Evolutionary conservation across 768 basidiomycete genomes (phyloP).

Genomic region (Leccinum pellstonianum): DNA sequence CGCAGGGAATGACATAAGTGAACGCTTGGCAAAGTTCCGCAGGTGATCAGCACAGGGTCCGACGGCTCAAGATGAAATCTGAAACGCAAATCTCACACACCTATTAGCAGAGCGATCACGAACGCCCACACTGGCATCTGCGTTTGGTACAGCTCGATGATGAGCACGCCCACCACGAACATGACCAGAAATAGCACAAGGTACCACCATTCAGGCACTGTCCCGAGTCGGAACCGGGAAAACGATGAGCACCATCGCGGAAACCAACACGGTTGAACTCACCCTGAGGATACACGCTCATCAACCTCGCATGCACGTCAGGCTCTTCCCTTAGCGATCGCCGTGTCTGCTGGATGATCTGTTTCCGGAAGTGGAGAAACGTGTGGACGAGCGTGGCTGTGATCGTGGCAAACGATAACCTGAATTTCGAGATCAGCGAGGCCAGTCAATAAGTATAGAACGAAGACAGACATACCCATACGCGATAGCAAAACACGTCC

Average conservation of each 20-base stretch:
- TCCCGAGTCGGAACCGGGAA: background rate
- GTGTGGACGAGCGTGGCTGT: slow-evolving; percentile 38
- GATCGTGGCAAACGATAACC: slow-evolving; percentile 78
- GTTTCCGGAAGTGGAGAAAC: slow-evolving; percentile 70
- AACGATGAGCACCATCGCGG: background rate
- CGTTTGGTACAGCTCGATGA: slow-evolving; percentile 74
- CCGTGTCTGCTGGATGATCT: slow-evolving; percentile 71
- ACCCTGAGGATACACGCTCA: slow-evolving; percentile 63
- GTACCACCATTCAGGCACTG: slow-evolving; percentile 88
- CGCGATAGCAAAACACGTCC: slow-evolving; percentile 28
- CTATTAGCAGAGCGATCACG: slow-evolving; percentile 59
- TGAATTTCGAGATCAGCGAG: slow-evolving; percentile 48
- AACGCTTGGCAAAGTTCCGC: slow-evolving; percentile 29
- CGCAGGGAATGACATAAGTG: slow-evolving; percentile 50
- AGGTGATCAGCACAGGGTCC: background rate
- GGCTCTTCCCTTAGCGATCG: slow-evolving; percentile 73
- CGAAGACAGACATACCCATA: slow-evolving; percentile 27
- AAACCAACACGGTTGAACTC: background rate
- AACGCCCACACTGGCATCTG: slow-evolving; percentile 69
- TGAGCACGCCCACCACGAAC: slow-evolving; percentile 66
- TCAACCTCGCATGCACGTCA: slow-evolving; percentile 81
- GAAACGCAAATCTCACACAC: slow-evolving; percentile 27
- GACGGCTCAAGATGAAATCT: background rate
- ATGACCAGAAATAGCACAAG: slow-evolving; percentile 62
- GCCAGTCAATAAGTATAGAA: background rate